Conservation (phyloP, 2,329 filamentous ascomycete species). For the Cryphonectria carpinicola region DNA sequence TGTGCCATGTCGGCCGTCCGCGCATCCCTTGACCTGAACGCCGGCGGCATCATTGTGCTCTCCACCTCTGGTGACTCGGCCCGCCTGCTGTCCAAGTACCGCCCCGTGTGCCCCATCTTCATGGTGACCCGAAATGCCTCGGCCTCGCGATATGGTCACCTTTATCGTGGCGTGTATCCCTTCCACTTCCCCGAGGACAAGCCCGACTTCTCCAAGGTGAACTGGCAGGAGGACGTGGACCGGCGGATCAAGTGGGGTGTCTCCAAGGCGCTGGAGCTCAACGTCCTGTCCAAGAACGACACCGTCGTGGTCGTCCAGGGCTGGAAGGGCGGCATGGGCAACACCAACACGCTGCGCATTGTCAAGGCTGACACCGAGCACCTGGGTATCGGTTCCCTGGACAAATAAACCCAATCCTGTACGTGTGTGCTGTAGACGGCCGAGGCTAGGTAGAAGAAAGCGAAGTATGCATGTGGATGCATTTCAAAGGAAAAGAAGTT, state of each 20-base stretch:
- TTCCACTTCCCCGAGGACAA: conserved; percentile 93
- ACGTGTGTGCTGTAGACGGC: conserved; percentile 4
- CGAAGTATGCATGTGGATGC: conserved; percentile 1
- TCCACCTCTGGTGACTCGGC: conserved; percentile 96
- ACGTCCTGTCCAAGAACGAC: conserved; percentile 72
- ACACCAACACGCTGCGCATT: conserved; percentile 80
- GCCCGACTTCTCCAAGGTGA: conserved; percentile 89
- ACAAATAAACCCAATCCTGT: conserved; percentile 14
- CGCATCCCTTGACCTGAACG: conserved; percentile 93
- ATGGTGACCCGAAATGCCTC: conserved; percentile 91
- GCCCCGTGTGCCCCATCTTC: conserved; percentile 98
- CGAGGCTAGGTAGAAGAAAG: background rate
- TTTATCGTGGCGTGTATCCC: conserved; percentile 97
- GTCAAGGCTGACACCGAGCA: conserved; percentile 64
- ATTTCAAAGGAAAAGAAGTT: background rate
- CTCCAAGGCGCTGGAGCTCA: conserved; percentile 80
- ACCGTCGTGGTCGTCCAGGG: conserved; percentile 84
- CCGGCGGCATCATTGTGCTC: conserved; percentile 92
- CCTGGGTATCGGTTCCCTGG: conserved; percentile 56
- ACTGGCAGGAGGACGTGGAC: conserved; percentile 99
- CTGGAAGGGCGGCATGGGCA: conserved; percentile 89
- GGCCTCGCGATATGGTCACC: conserved; percentile 86
- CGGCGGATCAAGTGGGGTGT: conserved; percentile 97
- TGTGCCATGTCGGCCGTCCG: conserved; percentile 97
- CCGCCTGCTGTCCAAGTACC: conserved; percentile 96